These are phyloP conservation scores for Ustilago tritici DNA, from an alignment of 1,284 basidiomycete genomes.

Conservation along the genomic window DNA sequence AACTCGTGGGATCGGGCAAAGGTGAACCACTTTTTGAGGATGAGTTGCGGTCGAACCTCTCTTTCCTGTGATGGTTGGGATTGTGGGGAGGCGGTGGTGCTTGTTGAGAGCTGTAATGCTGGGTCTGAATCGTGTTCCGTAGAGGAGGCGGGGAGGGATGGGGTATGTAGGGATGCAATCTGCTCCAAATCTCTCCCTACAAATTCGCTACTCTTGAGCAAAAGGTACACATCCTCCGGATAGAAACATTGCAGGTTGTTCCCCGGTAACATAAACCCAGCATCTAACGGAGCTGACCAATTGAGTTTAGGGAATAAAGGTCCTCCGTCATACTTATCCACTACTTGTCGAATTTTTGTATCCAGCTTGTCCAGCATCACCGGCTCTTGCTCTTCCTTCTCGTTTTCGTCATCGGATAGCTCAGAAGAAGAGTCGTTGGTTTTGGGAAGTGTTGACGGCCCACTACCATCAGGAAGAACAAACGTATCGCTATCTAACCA, in stretches of 20 bases:
- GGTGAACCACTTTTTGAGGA: conserved; percentile 90
- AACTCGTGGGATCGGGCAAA: conserved; percentile 77
- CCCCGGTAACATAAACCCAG: conserved; percentile 89
- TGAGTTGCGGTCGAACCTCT: conserved; percentile 73
- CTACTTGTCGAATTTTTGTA: conserved; percentile 77
- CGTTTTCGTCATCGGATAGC: conserved; percentile 71
- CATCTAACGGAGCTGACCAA: conserved; percentile 74
- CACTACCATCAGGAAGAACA: conserved; percentile 84
- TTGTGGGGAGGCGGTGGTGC: background rate
- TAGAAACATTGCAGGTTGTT: conserved; percentile 86
- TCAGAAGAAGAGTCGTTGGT: conserved; percentile 5
- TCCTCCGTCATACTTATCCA: conserved; percentile 76
- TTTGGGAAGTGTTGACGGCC: conserved; percentile 69
- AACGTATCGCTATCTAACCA: conserved; percentile 85
- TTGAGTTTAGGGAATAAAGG: conserved; percentile 86
- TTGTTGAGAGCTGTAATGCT: background rate
- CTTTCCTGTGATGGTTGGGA: background rate
- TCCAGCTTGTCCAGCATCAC: conserved; percentile 75
- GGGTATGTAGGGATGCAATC: conserved; percentile 57
- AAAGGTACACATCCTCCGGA: conserved; percentile 89
- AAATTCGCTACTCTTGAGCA: conserved; percentile 94
- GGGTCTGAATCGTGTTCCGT: background rate
- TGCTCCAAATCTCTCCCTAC: conserved; percentile 81
- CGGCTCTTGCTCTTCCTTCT: conserved; percentile 33
- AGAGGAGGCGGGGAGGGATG: background rate